A percentile compares a stretch with the other conserved stretches of the same genome.
phyloP scores from a whole-genome alignment of 2,329 filamentous ascomycete species.

The Aureobasidium sp. region DNA sequence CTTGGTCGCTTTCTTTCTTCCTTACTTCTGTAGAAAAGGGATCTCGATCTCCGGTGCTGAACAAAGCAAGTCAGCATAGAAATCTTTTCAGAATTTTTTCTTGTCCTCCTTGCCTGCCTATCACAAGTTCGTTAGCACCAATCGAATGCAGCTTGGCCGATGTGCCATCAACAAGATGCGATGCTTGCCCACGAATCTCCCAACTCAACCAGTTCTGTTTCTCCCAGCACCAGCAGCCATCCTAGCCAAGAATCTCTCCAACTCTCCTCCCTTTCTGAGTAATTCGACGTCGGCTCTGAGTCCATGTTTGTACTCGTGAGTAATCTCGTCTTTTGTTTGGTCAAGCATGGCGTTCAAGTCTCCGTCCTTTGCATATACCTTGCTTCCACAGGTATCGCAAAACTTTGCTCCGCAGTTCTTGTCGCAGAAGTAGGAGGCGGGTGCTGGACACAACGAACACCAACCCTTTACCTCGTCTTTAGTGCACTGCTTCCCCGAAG shows the following conservation, averaged over 20 bases:
- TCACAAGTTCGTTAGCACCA: too few species aligned
- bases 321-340: constrained; percentile 13
- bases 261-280: constrained; percentile 23
- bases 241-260: constrained; percentile 22
- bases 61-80: too few species aligned
- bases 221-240: background rate
- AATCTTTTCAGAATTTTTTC: too few species aligned
- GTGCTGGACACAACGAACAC: constrained; percentile 34
- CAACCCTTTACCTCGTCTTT: too few species aligned
- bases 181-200: too few species aligned
- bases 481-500: too few species aligned
- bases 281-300: constrained; percentile 28
- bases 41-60: too few species aligned
- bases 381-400: constrained; percentile 22
- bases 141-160: too few species aligned
- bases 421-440: constrained; percentile 30
- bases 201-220: background rate
- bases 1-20: too few species aligned
- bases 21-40: too few species aligned
- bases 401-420: constrained; percentile 25
- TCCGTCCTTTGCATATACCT: constrained; percentile 17
- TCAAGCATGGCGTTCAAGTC: constrained; percentile 20
- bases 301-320: constrained; percentile 16
- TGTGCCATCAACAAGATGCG: too few species aligned
- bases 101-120: too few species aligned